Evolutionary conservation across 176 grass and related monocot species (phyloP).

Genomic region (Musa acuminata): DNA sequence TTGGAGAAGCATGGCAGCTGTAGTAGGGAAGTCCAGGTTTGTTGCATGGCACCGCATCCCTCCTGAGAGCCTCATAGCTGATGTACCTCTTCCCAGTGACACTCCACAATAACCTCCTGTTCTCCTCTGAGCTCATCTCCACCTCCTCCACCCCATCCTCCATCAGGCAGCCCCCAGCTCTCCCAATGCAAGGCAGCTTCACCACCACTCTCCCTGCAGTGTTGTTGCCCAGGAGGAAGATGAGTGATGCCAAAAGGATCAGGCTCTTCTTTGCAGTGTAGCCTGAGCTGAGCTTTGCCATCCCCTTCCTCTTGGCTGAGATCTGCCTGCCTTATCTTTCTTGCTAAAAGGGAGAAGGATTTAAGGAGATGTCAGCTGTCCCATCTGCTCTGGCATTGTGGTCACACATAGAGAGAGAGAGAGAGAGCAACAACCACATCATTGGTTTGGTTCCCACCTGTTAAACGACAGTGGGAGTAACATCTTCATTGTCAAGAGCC

Average conservation of each 20-base stretch:
- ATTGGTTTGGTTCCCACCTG: no score
- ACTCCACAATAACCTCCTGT: conserved; percentile 6
- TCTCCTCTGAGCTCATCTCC: conserved; percentile 12
- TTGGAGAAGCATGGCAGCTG: conserved; percentile 7
- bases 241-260: not conserved
- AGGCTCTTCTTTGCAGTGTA: not conserved
- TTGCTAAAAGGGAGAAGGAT: not conserved
- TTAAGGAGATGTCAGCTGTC: not conserved
- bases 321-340: not conserved
- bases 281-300: not conserved
- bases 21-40: conserved; percentile 25
- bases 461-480: no score
- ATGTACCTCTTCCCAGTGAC: conserved; percentile 13
- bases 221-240: not conserved
- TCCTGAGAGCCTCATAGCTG: conserved; percentile 20
- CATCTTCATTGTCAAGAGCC: no score
- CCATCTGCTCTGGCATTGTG: not conserved
- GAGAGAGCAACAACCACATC: no score
- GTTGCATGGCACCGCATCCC: conserved; percentile 16
- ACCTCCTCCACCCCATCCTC: conserved; percentile 6
- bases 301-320: not conserved
- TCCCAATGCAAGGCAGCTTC: not conserved
- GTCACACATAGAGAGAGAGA: not conserved
- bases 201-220: not conserved
- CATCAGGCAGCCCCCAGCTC: not conserved